Base-by-base conservation (phyloP, 2,329 filamentous ascomycete species). In the Aspergillus niger region DNA sequence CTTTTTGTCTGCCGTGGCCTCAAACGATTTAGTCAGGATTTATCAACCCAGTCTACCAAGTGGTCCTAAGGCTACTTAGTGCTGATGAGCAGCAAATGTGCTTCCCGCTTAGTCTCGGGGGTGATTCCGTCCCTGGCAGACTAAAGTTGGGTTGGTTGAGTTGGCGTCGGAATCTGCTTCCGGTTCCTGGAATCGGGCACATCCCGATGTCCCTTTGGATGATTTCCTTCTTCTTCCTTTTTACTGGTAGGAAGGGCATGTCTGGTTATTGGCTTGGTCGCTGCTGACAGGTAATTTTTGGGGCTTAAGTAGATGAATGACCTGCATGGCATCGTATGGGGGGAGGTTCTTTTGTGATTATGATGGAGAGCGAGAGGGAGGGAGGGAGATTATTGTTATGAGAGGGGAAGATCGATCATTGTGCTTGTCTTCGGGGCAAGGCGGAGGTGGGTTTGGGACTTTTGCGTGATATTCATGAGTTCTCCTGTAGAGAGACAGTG, bases 381-480 rank as follows among this genome's bases (percentile, higher is more conserved):
- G 15, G 15, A n/a, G 26, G 11, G 15, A n/a, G 1, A 30, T 28
- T 28, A 49, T 49, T 7, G 20, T 3, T 11, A 49, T 26, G 44
- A 15, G 20, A n/a, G 22, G 44, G 11, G 10, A 30, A 30, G 47
- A 36, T 36, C 32, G 32, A 36, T 36, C 32, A 36, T 36, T 36
- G 11, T 36, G 32, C 32, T 36, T 36, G 32, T 50, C 15, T 32
- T 17, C 26, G 47, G 26, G 47, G 24, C 10, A n/a, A 11, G 26
- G 28, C 26, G 24, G 47, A 30, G n/a, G 47, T 50, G 47, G 26
- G 47, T 50, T 50, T 50, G 47, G 47, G 47, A 50, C 47, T 50
- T 50, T 50, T 50, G 47, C 20, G 10, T 20, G 13, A 10, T 17
- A 17, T 36, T 36, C 32, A 36, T 13, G 32, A 36, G 32, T 11